Conservation (phyloP, 306 rosid species). For the Spatholobus suberectus region DNA sequence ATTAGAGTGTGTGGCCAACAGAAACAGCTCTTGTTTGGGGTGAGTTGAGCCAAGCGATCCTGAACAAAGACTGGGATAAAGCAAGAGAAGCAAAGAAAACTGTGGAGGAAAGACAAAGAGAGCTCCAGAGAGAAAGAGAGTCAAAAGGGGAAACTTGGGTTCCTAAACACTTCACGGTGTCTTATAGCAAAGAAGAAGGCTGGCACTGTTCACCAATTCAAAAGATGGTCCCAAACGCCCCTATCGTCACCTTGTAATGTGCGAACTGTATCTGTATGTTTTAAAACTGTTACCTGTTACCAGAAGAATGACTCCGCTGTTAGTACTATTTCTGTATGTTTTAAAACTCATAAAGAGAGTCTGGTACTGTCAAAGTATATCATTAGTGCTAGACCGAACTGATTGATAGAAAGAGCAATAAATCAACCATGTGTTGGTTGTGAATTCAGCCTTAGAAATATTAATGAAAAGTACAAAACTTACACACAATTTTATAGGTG, state of each 20-base stretch:
- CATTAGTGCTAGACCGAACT: too few relatives aligned
- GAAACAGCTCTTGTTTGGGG: conserved; percentile 78
- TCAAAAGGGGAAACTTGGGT: conserved; percentile 58
- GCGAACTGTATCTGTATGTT: not conserved
- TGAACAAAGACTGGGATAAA: conserved; percentile 65
- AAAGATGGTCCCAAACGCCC: conserved; percentile 61
- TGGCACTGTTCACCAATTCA: conserved; percentile 76
- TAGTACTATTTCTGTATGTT: not conserved
- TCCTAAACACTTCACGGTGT: conserved; percentile 66
- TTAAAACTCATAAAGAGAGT: not conserved
- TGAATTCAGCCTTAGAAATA: too few relatives aligned
- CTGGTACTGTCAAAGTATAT: not conserved
- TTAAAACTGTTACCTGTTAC: not conserved
- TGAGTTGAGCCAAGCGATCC: conserved; percentile 64
- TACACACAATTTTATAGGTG: too few relatives aligned
- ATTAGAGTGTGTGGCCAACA: conserved; percentile 64
- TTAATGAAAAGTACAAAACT: too few relatives aligned
- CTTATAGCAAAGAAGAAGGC: conserved; percentile 56
- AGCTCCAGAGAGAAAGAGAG: conserved; percentile 54
- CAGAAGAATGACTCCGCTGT: not conserved
- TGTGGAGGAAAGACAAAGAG: conserved; percentile 72
- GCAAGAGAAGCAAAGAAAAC: conserved; percentile 71
- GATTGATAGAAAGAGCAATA: too few relatives aligned
- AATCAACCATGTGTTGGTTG: too few relatives aligned
- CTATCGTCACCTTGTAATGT: conserved; percentile 53